These are phyloP conservation scores for Termitomyces sp. DNA, from an alignment of 768 basidiomycete genomes.

Conservation along the genomic window DNA sequence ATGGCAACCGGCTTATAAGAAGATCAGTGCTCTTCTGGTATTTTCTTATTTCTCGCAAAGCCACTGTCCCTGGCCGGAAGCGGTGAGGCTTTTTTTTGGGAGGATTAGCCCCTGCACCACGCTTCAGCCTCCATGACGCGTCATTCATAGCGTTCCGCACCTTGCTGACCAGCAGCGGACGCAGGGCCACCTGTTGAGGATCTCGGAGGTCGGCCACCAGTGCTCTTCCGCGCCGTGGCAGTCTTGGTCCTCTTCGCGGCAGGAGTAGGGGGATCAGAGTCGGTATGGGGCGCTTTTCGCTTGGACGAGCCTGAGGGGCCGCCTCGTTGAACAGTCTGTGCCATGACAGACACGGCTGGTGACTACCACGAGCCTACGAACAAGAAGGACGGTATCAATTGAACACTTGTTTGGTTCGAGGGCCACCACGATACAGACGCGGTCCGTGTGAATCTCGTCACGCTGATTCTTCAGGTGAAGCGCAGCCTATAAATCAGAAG, in stretches of 20 bases:
- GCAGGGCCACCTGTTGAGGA: slow-evolving; percentile 20
- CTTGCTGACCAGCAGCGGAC: slow-evolving; percentile 4
- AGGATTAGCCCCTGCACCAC: not conserved
- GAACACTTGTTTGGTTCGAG: slow-evolving; percentile 25
- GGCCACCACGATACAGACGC: slow-evolving; percentile 8
- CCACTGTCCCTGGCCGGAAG: slow-evolving; percentile 89
- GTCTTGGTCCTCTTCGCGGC: slow-evolving; percentile 47
- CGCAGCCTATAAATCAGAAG: not conserved
- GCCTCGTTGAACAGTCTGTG: slow-evolving; percentile 62
- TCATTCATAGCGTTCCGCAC: not conserved
- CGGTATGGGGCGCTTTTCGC: slow-evolving; percentile 40
- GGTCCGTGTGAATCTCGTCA: slow-evolving; percentile 11
- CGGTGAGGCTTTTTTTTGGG: slow-evolving; percentile 48
- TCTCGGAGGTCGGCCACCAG: slow-evolving; percentile 61
- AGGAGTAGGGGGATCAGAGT: slow-evolving; percentile 45
- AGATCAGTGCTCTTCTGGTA: slow-evolving; percentile 94
- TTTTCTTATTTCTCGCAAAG: slow-evolving; percentile 87
- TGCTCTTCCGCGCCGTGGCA: slow-evolving; percentile 81
- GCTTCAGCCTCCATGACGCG: not conserved
- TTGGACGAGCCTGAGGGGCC: slow-evolving; percentile 37
- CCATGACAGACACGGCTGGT: slow-evolving; percentile 40
- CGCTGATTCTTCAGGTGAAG: not conserved
- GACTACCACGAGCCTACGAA: not conserved
- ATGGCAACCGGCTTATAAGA: slow-evolving; percentile 83
- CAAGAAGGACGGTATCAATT: slow-evolving; percentile 3